Conservation (phyloP, 2,329 filamentous ascomycete species). For the Curvularia sp. region DNA sequence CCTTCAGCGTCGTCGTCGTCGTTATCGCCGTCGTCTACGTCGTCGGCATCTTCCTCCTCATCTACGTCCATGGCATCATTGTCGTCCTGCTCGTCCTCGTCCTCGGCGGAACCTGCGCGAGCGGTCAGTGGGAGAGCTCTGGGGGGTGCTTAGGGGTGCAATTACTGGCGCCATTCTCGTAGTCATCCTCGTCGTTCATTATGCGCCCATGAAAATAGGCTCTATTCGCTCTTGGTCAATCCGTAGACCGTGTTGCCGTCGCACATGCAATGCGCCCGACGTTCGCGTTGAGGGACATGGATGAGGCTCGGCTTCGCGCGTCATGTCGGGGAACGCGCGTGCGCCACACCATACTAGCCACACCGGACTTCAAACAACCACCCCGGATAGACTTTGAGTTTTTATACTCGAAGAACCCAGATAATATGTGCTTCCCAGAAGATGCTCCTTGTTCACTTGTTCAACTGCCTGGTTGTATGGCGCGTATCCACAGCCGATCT, state of each 20-base stretch:
- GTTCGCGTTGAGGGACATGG: conserved; percentile 16
- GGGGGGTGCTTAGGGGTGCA: not conserved
- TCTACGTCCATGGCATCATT: conserved; percentile 23
- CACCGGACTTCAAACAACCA: not conserved
- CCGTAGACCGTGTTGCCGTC: not conserved
- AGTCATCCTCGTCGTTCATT: conserved; percentile 58
- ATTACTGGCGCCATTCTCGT: conserved; percentile 50
- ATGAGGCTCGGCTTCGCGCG: conserved; percentile 20
- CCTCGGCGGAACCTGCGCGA: conserved; percentile 34
- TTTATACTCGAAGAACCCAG: not conserved
- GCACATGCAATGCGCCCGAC: conserved; percentile 5
- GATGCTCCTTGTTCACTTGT: too few relatives aligned
- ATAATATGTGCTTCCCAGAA: not conserved
- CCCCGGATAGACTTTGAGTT: not conserved
- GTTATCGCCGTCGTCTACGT: conserved; percentile 41
- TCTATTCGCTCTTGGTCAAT: conserved; percentile 1
- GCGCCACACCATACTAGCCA: not conserved
- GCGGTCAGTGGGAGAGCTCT: conserved; percentile 17
- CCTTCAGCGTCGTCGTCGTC: conserved; percentile 54
- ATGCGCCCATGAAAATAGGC: conserved; percentile 11
- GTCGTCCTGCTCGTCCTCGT: conserved; percentile 38
- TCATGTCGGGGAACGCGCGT: conserved; percentile 10
- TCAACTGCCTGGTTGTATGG: too few relatives aligned
- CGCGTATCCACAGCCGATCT: not conserved
- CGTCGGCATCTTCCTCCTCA: conserved; percentile 49